Conservation (phyloP, 108 stramenopile species). For the Aureococcus anophagefferens region DNA sequence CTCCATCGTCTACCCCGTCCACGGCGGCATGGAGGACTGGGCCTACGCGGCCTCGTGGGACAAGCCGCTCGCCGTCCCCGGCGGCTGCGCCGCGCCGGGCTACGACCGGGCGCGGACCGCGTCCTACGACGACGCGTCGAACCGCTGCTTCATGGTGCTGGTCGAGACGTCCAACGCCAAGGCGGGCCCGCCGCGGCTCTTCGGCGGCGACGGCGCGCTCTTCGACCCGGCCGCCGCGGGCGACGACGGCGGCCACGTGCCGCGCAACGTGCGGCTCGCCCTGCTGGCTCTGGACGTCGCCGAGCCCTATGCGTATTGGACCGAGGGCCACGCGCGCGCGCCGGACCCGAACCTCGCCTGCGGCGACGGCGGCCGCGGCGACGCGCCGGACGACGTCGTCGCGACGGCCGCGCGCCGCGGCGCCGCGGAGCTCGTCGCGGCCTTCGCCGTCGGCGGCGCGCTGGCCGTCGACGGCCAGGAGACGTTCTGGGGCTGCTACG, state of each 20-base stretch:
- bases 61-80: conserved; percentile 23
- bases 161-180: conserved; percentile 20
- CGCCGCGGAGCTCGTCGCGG: too few species aligned
- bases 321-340: too few species aligned
- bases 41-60: conserved; percentile 87
- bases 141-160: conserved; percentile 12
- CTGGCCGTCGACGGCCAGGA: not conserved
- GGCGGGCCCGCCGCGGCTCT: not conserved
- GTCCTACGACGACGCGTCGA: conserved; percentile 50
- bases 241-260: conserved; percentile 69
- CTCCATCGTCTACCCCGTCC: conserved; percentile 65
- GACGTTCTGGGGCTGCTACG: too few species aligned
- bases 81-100: not conserved
- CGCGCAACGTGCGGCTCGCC: conserved; percentile 71
- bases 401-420: too few species aligned
- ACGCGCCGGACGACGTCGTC: too few species aligned
- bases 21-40: conserved; percentile 97
- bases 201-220: conserved; percentile 19
- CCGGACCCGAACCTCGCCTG: too few species aligned
- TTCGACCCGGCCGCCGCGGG: conserved; percentile 33
- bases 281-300: conserved; percentile 71
- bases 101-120: conserved; percentile 32
- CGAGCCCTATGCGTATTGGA: conserved; percentile 63
- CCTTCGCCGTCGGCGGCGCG: not conserved
- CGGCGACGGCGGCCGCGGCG: too few species aligned